Evolutionary conservation across 768 basidiomycete genomes (phyloP).

Genomic region (Termitomyces sp.): DNA sequence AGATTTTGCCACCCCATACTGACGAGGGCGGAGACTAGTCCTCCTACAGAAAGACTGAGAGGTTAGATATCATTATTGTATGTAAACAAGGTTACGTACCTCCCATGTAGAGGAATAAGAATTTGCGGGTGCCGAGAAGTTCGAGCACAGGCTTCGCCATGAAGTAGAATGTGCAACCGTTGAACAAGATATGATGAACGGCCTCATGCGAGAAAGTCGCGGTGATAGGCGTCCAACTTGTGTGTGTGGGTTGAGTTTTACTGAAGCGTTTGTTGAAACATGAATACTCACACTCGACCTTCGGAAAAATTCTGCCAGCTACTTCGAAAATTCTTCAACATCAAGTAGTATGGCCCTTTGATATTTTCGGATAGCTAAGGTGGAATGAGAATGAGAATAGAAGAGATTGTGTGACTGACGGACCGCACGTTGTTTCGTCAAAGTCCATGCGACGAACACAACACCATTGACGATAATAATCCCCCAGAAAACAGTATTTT

Average conservation of each 20-base stretch:
- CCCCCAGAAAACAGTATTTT: constrained; percentile 48
- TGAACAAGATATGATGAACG: constrained; percentile 61
- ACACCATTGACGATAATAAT: constrained; percentile 59
- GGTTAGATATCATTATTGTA: background rate
- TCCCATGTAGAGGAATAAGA: constrained; percentile 69
- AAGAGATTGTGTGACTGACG: constrained; percentile 4
- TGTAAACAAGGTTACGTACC: constrained; percentile 32
- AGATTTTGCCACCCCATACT: constrained; percentile 43
- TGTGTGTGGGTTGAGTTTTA: background rate
- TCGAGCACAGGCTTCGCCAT: constrained; percentile 61
- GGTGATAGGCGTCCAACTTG: constrained; percentile 67
- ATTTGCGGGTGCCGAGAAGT: constrained; percentile 59
- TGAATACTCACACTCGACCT: constrained; percentile 56
- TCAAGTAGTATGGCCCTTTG: constrained; percentile 33
- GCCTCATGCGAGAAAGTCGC: constrained; percentile 66
- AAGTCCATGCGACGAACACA: constrained; percentile 58
- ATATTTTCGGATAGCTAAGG: constrained; percentile 34
- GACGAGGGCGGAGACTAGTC: constrained; percentile 47
- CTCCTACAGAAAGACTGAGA: constrained; percentile 35
- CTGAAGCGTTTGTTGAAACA: background rate
- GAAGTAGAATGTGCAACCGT: constrained; percentile 74
- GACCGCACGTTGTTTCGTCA: constrained; percentile 32
- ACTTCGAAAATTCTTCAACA: constrained; percentile 59
- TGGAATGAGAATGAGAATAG: background rate
- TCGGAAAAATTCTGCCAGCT: constrained; percentile 53